Conservation (phyloP, 2,329 filamentous ascomycete genomes). For the Neonectria neomacrospora region DNA sequence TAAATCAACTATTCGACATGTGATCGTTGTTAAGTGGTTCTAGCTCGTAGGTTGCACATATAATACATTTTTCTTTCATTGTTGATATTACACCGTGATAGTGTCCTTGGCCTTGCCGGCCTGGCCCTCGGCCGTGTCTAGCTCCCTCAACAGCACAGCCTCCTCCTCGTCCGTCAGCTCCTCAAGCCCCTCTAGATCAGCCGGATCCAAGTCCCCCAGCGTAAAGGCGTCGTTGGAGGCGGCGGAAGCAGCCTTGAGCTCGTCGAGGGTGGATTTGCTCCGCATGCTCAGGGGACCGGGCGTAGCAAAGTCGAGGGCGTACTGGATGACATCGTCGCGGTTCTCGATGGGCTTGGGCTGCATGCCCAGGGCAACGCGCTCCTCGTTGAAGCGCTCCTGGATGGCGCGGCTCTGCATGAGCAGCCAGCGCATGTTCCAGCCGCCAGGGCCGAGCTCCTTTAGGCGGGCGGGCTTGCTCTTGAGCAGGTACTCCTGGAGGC, state of each 20-base stretch:
- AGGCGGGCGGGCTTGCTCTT: conserved; percentile 81
- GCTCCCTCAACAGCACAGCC: conserved; percentile 44
- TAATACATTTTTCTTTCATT: neutral
- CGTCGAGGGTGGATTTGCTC: conserved; percentile 52
- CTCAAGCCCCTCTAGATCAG: conserved; percentile 52
- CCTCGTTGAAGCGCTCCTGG: conserved; percentile 70
- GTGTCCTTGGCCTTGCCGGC: conserved; percentile 4
- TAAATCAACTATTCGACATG: neutral
- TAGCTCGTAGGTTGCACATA: neutral
- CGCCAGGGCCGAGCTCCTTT: conserved; percentile 87
- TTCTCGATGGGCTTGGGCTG: conserved; percentile 51
- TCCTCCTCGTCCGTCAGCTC: conserved; percentile 55
- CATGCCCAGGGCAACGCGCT: conserved; percentile 75
- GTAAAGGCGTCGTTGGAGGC: conserved; percentile 55
- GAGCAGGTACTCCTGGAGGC: conserved; percentile 90
- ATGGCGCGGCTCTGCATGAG: conserved; percentile 82
- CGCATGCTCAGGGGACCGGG: conserved; percentile 52
- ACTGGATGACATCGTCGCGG: conserved; percentile 53
- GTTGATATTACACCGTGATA: neutral
- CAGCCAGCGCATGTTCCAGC: conserved; percentile 90
- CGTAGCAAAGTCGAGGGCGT: conserved; percentile 56
- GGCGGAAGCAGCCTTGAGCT: conserved; percentile 53
- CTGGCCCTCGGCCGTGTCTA: conserved; percentile 46
- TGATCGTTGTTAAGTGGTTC: neutral
- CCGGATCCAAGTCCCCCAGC: conserved; percentile 55